Base-by-base conservation (phyloP, 192 early-diverging fungal genomes). In the Entrophospora sp. region DNA sequence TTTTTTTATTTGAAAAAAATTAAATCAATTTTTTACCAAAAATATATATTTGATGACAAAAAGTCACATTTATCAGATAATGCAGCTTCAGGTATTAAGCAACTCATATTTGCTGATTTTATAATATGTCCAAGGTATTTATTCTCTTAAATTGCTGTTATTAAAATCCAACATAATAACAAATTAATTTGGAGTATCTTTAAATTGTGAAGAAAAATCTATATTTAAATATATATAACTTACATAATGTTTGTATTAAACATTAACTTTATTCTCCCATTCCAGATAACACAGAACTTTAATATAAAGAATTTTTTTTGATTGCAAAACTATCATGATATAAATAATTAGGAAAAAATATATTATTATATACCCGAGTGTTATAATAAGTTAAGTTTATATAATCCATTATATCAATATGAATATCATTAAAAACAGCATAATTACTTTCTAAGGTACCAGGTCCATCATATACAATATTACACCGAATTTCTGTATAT, bases 261-360 rank as follows among this genome's bases (percentile, higher is more conserved):
- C 95, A 58, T 93, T 93, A 64, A 99, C 94, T 83, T 97, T 97
- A 81, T 99, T 99, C 75, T 99, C 96, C 96, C 96, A 99, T 74
- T 99, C 96, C 96, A 99, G 93, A 97, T 96, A 66, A 85, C 76
- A 57, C 95, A 87, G 91, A 99, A 99, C 85, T 89, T 62, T 2
- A 38, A 34, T 16, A 5, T 52, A 52, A 31, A 30, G n/a, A n/a
- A n/a, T n/a, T n/a, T n/a, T n/a, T n/a, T n/a, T n/a, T n/a, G n/a
- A n/a, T n/a, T n/a, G n/a, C n/a, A n/a, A n/a, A n/a, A n/a, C n/a
- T n/a, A n/a, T n/a, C n/a, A n/a, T n/a, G n/a, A n/a, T n/a, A n/a
- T n/a, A n/a, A n/a, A n/a, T n/a, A 31, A 49, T 71, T 22, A 58
- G 20, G 20, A 16, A 10, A 7, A 20, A 1, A 81, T 5, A 70